Evolutionary conservation across 2,329 filamentous ascomycete genomes (phyloP).

Genomic region (Botryotinia globosa): DNA sequence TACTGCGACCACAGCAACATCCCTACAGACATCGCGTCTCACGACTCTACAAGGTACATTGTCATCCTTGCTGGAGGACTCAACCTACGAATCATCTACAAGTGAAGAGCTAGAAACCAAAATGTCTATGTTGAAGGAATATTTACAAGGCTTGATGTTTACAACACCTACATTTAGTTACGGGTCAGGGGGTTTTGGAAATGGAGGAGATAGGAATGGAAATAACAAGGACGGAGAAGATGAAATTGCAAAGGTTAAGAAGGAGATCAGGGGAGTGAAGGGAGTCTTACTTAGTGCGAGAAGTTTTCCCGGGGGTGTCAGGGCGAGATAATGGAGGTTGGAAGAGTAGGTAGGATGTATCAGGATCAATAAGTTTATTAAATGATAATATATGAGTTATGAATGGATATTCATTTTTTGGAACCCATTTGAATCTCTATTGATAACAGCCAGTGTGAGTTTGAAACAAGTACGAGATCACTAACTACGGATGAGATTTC

Average conservation of each 20-base stretch:
- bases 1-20: constrained; percentile 29
- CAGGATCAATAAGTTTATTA: constrained; percentile 24
- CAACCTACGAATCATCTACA: constrained; percentile 27
- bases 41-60: constrained; percentile 48
- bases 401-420: constrained; percentile 1
- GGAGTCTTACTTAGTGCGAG: constrained; percentile 72
- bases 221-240: constrained; percentile 56
- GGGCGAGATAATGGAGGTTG: constrained; percentile 15
- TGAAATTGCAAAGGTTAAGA: constrained; percentile 69
- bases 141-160: constrained; percentile 61
- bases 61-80: constrained; percentile 50
- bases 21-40: constrained; percentile 42
- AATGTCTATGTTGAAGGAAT: constrained; percentile 56
- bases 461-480: background rate
- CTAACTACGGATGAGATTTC: background rate
- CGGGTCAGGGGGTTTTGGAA: constrained; percentile 34
- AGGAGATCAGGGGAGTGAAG: constrained; percentile 75
- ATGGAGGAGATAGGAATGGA: constrained; percentile 34
- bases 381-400: constrained; percentile 11
- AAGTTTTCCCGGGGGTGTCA: constrained; percentile 56
- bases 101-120: constrained; percentile 29
- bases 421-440: background rate
- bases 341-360: background rate
- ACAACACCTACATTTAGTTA: constrained; percentile 38
- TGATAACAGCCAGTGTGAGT: background rate